These are phyloP conservation scores for Micromonas commoda DNA, from an alignment of 139 green algal species.

Conservation along the genomic window DNA sequence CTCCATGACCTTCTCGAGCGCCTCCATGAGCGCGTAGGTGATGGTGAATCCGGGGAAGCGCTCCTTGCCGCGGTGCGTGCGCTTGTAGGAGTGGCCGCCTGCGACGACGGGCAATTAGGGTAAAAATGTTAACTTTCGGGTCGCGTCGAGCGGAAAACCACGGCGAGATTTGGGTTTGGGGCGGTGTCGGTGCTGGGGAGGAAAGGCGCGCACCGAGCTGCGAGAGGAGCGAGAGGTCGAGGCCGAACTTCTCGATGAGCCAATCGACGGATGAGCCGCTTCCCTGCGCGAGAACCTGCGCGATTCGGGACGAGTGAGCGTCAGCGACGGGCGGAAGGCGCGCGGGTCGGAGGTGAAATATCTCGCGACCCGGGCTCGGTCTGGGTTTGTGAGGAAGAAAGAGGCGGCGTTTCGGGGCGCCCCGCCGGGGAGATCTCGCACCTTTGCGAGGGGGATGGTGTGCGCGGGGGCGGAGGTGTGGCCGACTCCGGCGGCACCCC, in stretches of 20 bases:
- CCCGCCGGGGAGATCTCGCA: neutral
- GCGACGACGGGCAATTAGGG: too few relatives aligned
- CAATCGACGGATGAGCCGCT: slow-evolving; percentile 36
- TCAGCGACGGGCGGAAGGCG: neutral
- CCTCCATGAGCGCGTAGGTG: slow-evolving; percentile 39
- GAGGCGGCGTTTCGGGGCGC: neutral
- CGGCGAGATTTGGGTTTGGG: too few relatives aligned
- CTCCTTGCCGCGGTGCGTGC: slow-evolving; percentile 43
- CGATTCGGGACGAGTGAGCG: neutral
- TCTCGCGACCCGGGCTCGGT: too few relatives aligned
- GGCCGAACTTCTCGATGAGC: slow-evolving; percentile 32
- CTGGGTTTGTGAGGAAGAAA: too few relatives aligned
- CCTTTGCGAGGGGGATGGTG: slow-evolving; percentile 36
- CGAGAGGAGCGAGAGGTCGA: slow-evolving; percentile 33
- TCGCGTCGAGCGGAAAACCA: too few relatives aligned
- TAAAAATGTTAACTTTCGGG: too few relatives aligned
- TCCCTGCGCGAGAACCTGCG: slow-evolving; percentile 29
- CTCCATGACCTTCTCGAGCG: slow-evolving; percentile 34
- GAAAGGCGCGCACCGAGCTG: slow-evolving; percentile 30
- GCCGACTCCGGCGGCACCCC: slow-evolving; percentile 20
- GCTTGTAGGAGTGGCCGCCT: slow-evolving; percentile 34
- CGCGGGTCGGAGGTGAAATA: too few relatives aligned
- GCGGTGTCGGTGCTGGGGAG: too few relatives aligned
- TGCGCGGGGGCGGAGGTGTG: slow-evolving; percentile 26
- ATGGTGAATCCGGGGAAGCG: slow-evolving; percentile 43